phyloP scores from a whole-genome alignment of 2,329 filamentous ascomycete species.

The Sphaerulina vaccinii region DNA sequence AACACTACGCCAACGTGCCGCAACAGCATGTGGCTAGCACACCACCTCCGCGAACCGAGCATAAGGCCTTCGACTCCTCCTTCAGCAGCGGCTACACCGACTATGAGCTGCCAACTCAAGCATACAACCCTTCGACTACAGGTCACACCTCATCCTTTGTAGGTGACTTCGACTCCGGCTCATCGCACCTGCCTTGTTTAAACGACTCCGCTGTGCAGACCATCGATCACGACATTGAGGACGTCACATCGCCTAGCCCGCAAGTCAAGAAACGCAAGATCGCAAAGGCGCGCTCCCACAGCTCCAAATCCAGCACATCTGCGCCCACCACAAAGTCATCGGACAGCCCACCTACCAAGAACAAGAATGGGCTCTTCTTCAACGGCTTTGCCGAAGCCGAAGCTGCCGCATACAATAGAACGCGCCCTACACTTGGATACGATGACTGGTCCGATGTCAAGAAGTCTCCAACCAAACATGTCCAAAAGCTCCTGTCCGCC shows the following conservation, averaged over 20 bases:
- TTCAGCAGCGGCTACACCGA: neutral
- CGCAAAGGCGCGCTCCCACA: conserved; percentile 9
- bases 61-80: neutral
- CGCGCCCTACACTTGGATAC: conserved; percentile 5
- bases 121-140: neutral
- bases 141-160: neutral
- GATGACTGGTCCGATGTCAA: conserved; percentile 18
- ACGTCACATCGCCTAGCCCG: neutral
- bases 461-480: conserved; percentile 8
- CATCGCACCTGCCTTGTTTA: neutral
- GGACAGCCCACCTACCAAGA: neutral
- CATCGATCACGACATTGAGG: neutral
- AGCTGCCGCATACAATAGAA: conserved; percentile 11
- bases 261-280: conserved; percentile 16
- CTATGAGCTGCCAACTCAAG: neutral
- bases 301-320: neutral
- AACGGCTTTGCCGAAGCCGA: conserved; percentile 19
- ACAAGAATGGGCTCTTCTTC: conserved; percentile 9
- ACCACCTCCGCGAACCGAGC: neutral
- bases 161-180: neutral
- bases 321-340: neutral
- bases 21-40: neutral
- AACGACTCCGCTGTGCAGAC: neutral
- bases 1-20: neutral
- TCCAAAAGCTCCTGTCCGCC: conserved; percentile 13